Evolutionary conservation across 495 filamentous ascomycete species (phyloP), one percentile per base, ranked within the genome.

Genomic region (Daldinia vernicosa): DNA sequence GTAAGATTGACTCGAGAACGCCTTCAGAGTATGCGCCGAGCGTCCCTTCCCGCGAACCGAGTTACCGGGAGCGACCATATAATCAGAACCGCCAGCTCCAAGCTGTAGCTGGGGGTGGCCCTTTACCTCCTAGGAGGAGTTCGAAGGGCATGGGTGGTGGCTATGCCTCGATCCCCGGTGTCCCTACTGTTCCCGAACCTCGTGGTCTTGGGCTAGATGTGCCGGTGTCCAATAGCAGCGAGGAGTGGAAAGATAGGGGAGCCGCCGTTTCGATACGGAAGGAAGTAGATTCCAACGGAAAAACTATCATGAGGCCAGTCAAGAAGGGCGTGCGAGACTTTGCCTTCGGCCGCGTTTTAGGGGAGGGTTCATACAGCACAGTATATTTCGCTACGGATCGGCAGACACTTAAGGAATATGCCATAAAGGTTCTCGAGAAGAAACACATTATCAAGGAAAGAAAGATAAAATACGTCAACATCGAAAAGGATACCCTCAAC

Each of bases 391-490:
- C 95, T 51, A 98, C 96, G 5, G 96, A 99, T 75, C 89, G 96
- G 54, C 94, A 97, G 79, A 98, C 93, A 0, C 81, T 96, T 51
- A 95, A 96, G 68, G 96, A 99, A 78, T 98, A 97, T 76, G 96
- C 96, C 28, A 95, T 99, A 81, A 99, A 99, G 77, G 95, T 99
- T 27, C 85, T 99, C 43, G 95, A 98, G 80, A 99, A 99, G 82
- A 90, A 93, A 70, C 96, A 99, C 80, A 99, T 99, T 74, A 98
- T 99, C 84, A 98, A 98, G 83, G 96, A 99, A 81, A 97, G 95
- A 80, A 99, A 99, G 84, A 96, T 99, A 70, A 99, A 99, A 84
- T 99, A 99, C 78, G 96, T 99, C 77, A 98, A 98, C 79, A 98
- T 99, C 70, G 96, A 99, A 81, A 98, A 97, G 82, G 94, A 99